Evolutionary conservation across 176 grass and related monocot species (phyloP), one percentile per base, ranked within the genome.

Genomic region (Neostapfia colusana): DNA sequence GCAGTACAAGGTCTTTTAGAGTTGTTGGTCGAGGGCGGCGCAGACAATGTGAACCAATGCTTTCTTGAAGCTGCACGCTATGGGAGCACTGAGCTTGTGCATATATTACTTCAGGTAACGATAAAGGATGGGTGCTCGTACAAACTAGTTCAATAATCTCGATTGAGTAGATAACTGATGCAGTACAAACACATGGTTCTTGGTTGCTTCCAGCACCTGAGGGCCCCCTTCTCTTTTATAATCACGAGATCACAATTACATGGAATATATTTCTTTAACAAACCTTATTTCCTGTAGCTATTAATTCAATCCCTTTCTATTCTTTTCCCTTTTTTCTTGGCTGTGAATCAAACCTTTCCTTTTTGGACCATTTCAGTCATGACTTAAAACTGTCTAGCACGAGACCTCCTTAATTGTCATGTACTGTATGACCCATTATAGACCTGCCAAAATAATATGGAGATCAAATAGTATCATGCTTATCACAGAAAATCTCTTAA

Each of bases 11-110:
- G 91, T 10, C 82, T 99, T 21, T 83, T 99, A 55, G 95, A 93
- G 41, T 78, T 99, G 80, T 84, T 99, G 70, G 95, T 99, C 56
- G 95, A 99, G 81, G 95, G 91, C 7, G 95, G 95, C 7, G 95
- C 95, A 45, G 95, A 99, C 60, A 99, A 99, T 87, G 95, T 99
- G 61, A 99, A 95, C 80, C 89, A 95, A 82, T 99, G 95, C 79
- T 95, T 99, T 88, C 89, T 99, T 77, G 95, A 99, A 89, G 91
- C 95, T 74, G 84, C 91, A 63, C 87, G 89, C 44, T 99, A 95
- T 79, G 95, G 95, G 45, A 99, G 91, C 74, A 99, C 91, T 63
- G 91, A 99, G 80, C 95, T 99, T 8, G 95, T 95, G 12, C 84
- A 77, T 50, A 92, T 99, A 80, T 93, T 99, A 77, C 89, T 99